Conservation (phyloP, 169 alveolate species). For the Cryptosporidium andersoni region DNA sequence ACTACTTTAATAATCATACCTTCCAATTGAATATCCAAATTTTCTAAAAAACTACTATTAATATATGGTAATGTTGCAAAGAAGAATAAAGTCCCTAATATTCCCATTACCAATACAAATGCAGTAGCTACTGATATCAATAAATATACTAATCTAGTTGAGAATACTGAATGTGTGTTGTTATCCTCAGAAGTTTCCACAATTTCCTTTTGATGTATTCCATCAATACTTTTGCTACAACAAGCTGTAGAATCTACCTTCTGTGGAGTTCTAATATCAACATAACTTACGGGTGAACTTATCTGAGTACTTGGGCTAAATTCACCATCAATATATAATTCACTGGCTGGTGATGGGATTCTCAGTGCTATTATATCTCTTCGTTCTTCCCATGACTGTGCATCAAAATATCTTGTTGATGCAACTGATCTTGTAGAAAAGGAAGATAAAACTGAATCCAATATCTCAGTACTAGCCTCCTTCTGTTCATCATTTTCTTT, state of each 20-base stretch:
- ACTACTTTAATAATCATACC: constrained; percentile 19
- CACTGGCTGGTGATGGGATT: constrained; percentile 69
- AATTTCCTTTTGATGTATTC: constrained; percentile 4
- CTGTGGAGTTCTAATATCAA: constrained; percentile 54
- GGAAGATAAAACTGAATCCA: constrained; percentile 2
- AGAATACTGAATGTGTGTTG: constrained; percentile 1
- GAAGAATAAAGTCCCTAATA: constrained; percentile 49
- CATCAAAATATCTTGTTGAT: constrained; percentile 65
- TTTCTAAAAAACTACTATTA: constrained; percentile 15
- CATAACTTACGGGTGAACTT: constrained; percentile 60
- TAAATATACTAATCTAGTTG: constrained; percentile 35
- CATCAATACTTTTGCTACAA: constrained; percentile 27
- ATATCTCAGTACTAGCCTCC: constrained; percentile 7
- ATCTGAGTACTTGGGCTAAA: constrained; percentile 60
- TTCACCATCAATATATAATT: constrained; percentile 58
- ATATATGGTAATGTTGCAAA: constrained; percentile 8
- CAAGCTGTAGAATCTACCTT: background rate
- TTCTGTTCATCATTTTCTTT: constrained; percentile 16
- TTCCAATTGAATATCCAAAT: constrained; percentile 38
- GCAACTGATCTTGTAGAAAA: constrained; percentile 48
- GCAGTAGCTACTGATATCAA: constrained; percentile 4
- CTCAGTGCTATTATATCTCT: constrained; percentile 45
- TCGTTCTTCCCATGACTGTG: constrained; percentile 67
- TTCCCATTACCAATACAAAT: constrained; percentile 36
- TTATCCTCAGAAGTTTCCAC: background rate